A percentile compares a stretch with the other conserved stretches of the same genome.
phyloP scores from a whole-genome alignment of 1,284 basidiomycete genomes.

The Ustilago bromivora region DNA sequence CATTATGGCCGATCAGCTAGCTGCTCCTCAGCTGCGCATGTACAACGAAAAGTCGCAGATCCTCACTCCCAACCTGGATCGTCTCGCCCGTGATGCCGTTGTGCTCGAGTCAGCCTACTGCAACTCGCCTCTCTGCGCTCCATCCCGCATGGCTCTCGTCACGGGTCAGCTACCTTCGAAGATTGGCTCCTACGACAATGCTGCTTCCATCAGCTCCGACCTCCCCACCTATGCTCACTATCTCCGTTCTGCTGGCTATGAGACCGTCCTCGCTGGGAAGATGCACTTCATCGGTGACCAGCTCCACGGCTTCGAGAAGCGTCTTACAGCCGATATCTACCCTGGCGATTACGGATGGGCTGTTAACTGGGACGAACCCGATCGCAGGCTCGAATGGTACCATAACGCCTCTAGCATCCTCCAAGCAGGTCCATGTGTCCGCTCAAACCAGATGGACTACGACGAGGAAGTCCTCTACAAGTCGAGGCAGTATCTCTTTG shows the following conservation, averaged over 20 bases:
- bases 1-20: constrained; percentile 44
- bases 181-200: constrained; percentile 40
- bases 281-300: constrained; percentile 48
- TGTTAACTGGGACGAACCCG: constrained; percentile 45
- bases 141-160: constrained; percentile 46
- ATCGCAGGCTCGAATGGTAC: constrained; percentile 41
- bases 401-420: constrained; percentile 47
- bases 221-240: constrained; percentile 43
- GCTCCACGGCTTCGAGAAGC: constrained; percentile 44
- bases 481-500: constrained; percentile 39
- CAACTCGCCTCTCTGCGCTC: constrained; percentile 44
- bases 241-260: constrained; percentile 36
- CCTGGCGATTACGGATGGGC: constrained; percentile 47
- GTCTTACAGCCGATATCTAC: constrained; percentile 46
- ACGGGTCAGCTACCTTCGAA: constrained; percentile 43
- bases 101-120: constrained; percentile 47
- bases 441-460: constrained; percentile 48
- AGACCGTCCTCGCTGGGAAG: constrained; percentile 42
- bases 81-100: constrained; percentile 30
- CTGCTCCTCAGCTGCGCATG: constrained; percentile 44
- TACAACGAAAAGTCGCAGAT: constrained; percentile 44
- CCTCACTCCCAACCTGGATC: constrained; percentile 37
- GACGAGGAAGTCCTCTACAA: constrained; percentile 48
- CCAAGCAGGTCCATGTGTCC: constrained; percentile 41
- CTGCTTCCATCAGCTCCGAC: constrained; percentile 42